A percentile compares a stretch with the other conserved stretches of the same genome.
phyloP scores from a whole-genome alignment of 768 basidiomycete species.

The Tulasnella sp. region DNA sequence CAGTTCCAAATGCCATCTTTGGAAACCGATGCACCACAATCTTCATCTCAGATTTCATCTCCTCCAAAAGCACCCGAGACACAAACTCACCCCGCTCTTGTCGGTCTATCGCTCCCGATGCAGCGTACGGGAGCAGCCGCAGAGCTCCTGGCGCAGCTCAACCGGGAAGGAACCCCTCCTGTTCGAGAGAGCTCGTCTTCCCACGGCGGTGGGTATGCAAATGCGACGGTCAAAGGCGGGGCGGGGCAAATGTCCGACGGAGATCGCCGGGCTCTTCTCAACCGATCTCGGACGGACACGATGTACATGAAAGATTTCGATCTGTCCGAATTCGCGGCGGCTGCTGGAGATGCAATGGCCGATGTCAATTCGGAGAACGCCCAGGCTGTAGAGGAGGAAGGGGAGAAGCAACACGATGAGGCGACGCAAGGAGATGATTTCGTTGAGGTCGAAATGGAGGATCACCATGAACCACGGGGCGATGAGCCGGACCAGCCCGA shows the following conservation, averaged over 20 bases:
- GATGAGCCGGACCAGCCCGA: not conserved
- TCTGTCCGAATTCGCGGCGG: conserved; percentile 15
- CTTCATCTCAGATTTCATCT: conserved; percentile 9
- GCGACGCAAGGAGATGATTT: conserved; percentile 4
- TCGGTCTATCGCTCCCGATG: not conserved
- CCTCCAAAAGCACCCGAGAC: not conserved
- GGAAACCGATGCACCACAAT: not conserved
- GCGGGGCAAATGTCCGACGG: not conserved
- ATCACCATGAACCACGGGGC: not conserved
- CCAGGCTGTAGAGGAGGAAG: not conserved
- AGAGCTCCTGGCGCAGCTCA: not conserved
- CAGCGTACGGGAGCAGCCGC: not conserved
- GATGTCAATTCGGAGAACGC: conserved; percentile 11
- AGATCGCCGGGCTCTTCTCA: conserved; percentile 14
- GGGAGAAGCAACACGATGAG: conserved; percentile 13
- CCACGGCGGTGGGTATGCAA: not conserved
- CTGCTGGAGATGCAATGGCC: conserved; percentile 23
- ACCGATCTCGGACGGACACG: conserved; percentile 24
- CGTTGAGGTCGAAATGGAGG: conserved; percentile 14
- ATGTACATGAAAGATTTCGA: conserved; percentile 26
- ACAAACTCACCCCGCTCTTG: not conserved
- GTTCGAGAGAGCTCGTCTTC: not conserved
- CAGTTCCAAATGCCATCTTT: not conserved
- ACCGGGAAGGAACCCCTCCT: not conserved
- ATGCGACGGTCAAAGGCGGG: conserved; percentile 6